phyloP scores from a whole-genome alignment of 1,139 yeast genomes.

The Nadsonia commutata region DNA sequence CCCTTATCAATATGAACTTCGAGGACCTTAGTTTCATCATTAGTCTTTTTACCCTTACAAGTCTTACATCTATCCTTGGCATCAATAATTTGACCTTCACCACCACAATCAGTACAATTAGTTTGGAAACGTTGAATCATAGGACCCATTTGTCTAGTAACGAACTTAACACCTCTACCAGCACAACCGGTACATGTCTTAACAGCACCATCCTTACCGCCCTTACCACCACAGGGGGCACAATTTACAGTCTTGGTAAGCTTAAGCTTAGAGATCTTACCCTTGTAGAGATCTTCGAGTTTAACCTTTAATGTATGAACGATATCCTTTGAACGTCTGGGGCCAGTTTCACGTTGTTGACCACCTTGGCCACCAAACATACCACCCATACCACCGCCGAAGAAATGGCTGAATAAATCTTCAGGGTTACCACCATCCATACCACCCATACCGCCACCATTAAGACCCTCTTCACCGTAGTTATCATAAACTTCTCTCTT shows the following conservation, averaged over 20 bases:
- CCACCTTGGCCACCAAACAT: slow-evolving; percentile 29
- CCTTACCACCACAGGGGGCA: slow-evolving; percentile 81
- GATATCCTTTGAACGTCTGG: slow-evolving; percentile 60
- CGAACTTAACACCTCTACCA: slow-evolving; percentile 85
- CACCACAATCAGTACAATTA: slow-evolving; percentile 83
- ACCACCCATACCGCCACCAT: slow-evolving; percentile 56
- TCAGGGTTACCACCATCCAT: slow-evolving; percentile 69
- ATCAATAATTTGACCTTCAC: slow-evolving; percentile 81
- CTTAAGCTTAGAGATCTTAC: slow-evolving; percentile 88
- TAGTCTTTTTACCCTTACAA: slow-evolving; percentile 84
- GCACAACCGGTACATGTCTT: slow-evolving; percentile 74
- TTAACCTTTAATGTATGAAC: slow-evolving; percentile 77
- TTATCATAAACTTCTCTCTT: slow-evolving; percentile 83
- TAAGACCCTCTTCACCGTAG: slow-evolving; percentile 86
- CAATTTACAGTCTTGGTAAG: slow-evolving; percentile 85
- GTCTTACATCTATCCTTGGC: slow-evolving; percentile 78
- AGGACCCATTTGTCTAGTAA: slow-evolving; percentile 98
- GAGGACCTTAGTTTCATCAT: slow-evolving; percentile 77
- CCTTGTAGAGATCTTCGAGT: slow-evolving; percentile 79
- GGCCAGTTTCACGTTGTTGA: slow-evolving; percentile 60
- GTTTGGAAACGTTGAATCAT: slow-evolving; percentile 97
- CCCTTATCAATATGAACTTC: slow-evolving; percentile 96
- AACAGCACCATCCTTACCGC: slow-evolving; percentile 88
- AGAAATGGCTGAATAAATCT: slow-evolving; percentile 86
- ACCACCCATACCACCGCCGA: slow-evolving; percentile 40